Evolutionary conservation across 1,284 basidiomycete species (phyloP).

Genomic region (Fistulinella staudtii): DNA sequence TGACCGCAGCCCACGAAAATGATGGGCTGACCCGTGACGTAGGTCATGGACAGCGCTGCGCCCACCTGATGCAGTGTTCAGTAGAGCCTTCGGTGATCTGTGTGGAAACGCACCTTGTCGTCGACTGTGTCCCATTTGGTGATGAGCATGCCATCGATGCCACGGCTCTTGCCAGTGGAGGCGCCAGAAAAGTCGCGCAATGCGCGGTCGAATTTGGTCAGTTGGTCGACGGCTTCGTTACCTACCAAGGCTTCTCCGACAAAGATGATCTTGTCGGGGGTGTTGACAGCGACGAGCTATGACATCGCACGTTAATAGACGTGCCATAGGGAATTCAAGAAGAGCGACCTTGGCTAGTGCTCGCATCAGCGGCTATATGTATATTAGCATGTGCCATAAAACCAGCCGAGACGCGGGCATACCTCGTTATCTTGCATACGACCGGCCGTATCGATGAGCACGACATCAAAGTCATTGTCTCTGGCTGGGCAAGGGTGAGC

Average conservation of each 20-base stretch:
- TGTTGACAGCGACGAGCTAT: constrained; percentile 86
- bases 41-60: constrained; percentile 95
- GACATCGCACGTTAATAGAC: not conserved
- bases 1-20: constrained; percentile 95
- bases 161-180: constrained; percentile 67
- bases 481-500: constrained; percentile 49
- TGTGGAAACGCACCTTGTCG: constrained; percentile 60
- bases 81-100: not conserved
- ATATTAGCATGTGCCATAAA: constrained; percentile 1
- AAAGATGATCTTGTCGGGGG: constrained; percentile 93
- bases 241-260: constrained; percentile 96
- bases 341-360: constrained; percentile 83
- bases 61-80: constrained; percentile 62
- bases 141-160: constrained; percentile 94
- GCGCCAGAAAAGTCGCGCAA: constrained; percentile 83
- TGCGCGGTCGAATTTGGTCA: constrained; percentile 91
- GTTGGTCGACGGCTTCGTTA: constrained; percentile 94
- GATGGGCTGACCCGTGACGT: constrained; percentile 95
- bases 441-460: constrained; percentile 95
- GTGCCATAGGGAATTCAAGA: not conserved
- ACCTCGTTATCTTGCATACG: constrained; percentile 98
- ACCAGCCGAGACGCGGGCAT: constrained; percentile 16
- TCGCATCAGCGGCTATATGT: constrained; percentile 84
- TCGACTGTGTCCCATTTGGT: constrained; percentile 98
- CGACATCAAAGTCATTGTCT: constrained; percentile 88